Base-by-base conservation (phyloP, 345 rosid species). In the Eucalyptus lansdowneana region DNA sequence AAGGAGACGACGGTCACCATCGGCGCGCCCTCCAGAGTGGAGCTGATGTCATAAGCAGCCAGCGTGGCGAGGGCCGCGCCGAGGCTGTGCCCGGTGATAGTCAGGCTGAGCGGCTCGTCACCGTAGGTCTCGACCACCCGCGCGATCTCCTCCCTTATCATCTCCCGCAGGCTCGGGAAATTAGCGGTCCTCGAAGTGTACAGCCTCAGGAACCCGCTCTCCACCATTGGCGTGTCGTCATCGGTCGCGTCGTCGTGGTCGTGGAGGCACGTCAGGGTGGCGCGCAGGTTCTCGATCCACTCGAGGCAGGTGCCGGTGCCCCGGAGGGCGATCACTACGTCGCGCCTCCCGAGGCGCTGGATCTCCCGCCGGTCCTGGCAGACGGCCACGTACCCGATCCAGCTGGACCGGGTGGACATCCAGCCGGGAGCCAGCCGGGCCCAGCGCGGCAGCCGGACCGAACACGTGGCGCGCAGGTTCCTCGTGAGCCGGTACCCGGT, bases 311-410 rank as follows among this genome's bases (percentile, higher is more conserved):
- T 96, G 69, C 92, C 94, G 2, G 97, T 96, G 34, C 97, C 97
- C 27, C 97, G 91, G 25, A 72, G 90, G 19, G 96, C 92, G 62
- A 95, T 94, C 62, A 94, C 94, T 21, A 95, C 93, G 60, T 95
- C 96, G 45, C 97, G 93, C 42, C 97, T 88, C 22, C 97, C 97
- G 3, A 94, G 91, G 80, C 96, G 91, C 13, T 94, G 87, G 62
- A 95, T 94, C 90, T 94, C 94, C 56, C 91, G 87, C 89, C 91
- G 91, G 90, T 95, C 94, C 65, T 93, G 92, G 88, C 96, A 95
- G 5, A 95, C 96, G 15, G 94, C 97, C 89, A 94, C 96, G 91
- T 94, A 95, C 31, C 97, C 97, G 24, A 95, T 93, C 97, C 96
- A 94, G 89, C 96, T 94, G 67, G 97, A 93, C 89, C 88, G 91